Evolutionary conservation across 495 filamentous ascomycete genomes (phyloP).

Genomic region (Aspergillus wentii): DNA sequence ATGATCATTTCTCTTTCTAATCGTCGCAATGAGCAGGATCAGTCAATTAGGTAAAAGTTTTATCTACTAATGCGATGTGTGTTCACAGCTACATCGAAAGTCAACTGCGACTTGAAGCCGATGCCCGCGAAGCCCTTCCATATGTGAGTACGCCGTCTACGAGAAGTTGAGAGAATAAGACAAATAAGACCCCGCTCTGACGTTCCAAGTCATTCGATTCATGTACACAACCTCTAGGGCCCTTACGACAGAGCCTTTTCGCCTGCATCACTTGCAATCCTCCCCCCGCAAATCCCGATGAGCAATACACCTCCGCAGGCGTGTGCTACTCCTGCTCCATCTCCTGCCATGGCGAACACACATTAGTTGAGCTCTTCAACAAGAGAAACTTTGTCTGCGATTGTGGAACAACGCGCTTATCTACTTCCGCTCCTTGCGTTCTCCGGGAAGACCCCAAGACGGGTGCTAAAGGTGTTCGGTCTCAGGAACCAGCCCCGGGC

Average conservation of each 20-base stretch:
- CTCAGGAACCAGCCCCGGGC: constrained; percentile 60
- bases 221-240: constrained; percentile 82
- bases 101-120: constrained; percentile 86
- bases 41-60: neutral
- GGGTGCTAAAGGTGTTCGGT: constrained; percentile 71
- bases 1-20: neutral
- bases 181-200: constrained; percentile 12
- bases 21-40: neutral
- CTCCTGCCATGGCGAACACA: constrained; percentile 92
- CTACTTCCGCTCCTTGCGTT: constrained; percentile 63
- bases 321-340: constrained; percentile 97
- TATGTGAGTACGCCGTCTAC: constrained; percentile 53
- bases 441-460: constrained; percentile 71
- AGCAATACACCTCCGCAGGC: constrained; percentile 68
- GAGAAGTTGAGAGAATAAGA: neutral
- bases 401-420: constrained; percentile 83
- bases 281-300: constrained; percentile 54
- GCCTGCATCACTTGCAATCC: constrained; percentile 93
- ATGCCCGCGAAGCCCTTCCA: constrained; percentile 90
- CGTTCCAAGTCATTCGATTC: constrained; percentile 72
- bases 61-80: too few relatives aligned
- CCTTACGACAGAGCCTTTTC: constrained; percentile 81
- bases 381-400: constrained; percentile 96
- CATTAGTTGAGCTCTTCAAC: constrained; percentile 90
- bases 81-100: constrained; percentile 84